Percentiles rank a stretch among this genome's conserved stretches.
Evolutionary conservation across 306 rosid species (phyloP).

Genomic region (Trifolium pratense): DNA sequence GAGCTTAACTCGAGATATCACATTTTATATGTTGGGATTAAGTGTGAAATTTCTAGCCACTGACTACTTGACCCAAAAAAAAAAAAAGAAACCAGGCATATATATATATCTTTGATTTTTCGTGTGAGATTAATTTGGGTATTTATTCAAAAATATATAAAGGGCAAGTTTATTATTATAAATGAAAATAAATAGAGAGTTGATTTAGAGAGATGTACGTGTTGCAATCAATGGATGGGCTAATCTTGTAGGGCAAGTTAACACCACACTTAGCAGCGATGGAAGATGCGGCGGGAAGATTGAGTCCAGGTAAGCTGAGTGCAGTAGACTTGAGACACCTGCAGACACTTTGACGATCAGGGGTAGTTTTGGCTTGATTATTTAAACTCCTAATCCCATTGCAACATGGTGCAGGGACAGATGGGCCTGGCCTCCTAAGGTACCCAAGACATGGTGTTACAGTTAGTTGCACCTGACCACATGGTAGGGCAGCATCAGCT

Average conservation of each 20-base stretch:
- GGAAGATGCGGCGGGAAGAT: not conserved
- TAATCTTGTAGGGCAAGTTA: conserved; percentile 55
- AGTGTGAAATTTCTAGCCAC: too few relatives aligned
- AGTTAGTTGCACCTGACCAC: not conserved
- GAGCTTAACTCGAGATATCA: too few relatives aligned
- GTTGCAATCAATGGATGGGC: conserved; percentile 53
- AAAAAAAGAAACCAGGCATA: too few relatives aligned
- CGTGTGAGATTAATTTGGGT: not conserved
- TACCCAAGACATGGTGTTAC: conserved; percentile 34
- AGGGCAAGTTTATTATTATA: not conserved
- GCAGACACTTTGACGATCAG: conserved; percentile 38
- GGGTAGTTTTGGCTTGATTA: conserved; percentile 7
- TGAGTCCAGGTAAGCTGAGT: conserved; percentile 7
- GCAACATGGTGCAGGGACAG: conserved; percentile 36
- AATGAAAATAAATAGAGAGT: not conserved
- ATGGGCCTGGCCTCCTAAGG: not conserved
- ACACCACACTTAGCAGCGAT: conserved; percentile 40
- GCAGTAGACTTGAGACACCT: conserved; percentile 23
- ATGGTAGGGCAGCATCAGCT: conserved; percentile 26
- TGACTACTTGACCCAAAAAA: too few relatives aligned
- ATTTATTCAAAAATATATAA: too few relatives aligned
- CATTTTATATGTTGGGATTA: too few relatives aligned
- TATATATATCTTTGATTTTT: too few relatives aligned
- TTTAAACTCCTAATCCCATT: not conserved
- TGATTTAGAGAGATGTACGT: conserved; percentile 1